Evolutionary conservation across 2,329 filamentous ascomycete species (phyloP).

Genomic region (Fusarium acutatum): DNA sequence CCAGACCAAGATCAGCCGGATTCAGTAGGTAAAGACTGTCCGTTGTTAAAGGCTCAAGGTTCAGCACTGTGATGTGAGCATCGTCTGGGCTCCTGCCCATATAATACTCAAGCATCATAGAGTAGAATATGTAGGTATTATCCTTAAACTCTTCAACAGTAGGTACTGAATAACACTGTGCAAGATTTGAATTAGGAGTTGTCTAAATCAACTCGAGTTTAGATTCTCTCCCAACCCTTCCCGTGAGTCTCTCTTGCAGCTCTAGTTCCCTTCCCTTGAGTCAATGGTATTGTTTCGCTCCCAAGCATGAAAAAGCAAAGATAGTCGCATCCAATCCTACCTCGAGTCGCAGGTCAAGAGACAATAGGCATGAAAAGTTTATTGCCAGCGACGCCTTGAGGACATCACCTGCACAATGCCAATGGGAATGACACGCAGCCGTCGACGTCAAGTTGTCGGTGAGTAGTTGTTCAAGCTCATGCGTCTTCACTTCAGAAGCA

Average conservation of each 20-base stretch:
- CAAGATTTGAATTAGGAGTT: neutral
- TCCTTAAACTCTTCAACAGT: neutral
- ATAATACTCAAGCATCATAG: neutral
- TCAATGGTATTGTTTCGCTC: conserved; percentile 12
- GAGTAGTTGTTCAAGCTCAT: neutral
- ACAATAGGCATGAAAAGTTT: conserved; percentile 7
- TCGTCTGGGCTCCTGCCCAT: neutral
- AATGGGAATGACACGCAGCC: conserved; percentile 8
- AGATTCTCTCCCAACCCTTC: neutral
- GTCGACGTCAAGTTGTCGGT: conserved; percentile 24
- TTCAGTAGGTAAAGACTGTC: conserved; percentile 29
- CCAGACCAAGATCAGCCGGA: conserved; percentile 30
- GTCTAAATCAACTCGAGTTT: neutral
- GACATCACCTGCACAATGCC: conserved; percentile 24
- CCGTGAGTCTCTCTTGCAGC: neutral
- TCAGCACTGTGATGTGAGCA: neutral
- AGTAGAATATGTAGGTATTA: neutral
- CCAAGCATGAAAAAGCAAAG: conserved; percentile 12
- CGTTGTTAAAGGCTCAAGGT: conserved; percentile 6
- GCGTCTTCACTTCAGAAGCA: neutral
- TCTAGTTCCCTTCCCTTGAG: conserved; percentile 1
- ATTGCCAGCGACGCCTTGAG: conserved; percentile 2
- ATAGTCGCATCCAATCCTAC: neutral
- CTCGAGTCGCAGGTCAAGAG: conserved; percentile 12
- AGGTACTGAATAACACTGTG: conserved; percentile 4